Conservation (phyloP, 345 rosid genomes). For the Lenwebbia sp. region DNA sequence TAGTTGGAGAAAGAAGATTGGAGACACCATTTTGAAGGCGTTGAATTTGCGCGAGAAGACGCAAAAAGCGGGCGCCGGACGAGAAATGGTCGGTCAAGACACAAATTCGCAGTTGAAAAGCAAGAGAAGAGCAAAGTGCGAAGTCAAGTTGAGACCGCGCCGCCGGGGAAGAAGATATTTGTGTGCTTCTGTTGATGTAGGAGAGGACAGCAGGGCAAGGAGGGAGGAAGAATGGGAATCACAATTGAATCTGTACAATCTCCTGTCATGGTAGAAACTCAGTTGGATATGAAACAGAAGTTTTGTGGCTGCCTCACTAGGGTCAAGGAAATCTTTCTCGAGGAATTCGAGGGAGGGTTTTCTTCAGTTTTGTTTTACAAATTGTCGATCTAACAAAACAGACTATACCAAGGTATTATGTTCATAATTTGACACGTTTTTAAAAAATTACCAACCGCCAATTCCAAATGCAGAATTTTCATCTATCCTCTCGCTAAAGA, state of each 20-base stretch:
- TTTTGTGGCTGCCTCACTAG: neutral
- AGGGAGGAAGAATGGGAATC: neutral
- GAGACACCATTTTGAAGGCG: neutral
- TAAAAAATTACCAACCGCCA: neutral
- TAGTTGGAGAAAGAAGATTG: neutral
- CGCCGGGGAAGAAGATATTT: neutral
- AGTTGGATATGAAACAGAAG: neutral
- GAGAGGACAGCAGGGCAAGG: neutral
- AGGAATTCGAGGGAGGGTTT: neutral
- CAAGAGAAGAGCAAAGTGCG: neutral
- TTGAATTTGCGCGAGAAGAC: neutral
- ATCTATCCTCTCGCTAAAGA: neutral
- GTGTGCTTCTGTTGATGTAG: neutral
- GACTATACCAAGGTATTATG: neutral
- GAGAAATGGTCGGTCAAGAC: neutral
- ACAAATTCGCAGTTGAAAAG: neutral
- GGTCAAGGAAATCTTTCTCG: neutral
- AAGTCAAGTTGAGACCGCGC: neutral
- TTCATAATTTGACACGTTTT: neutral
- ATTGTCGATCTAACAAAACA: neutral
- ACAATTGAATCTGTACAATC: neutral
- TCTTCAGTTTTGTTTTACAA: neutral
- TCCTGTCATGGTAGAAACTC: neutral
- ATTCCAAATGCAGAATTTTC: neutral
- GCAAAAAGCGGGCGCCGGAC: neutral